Evolutionary conservation across 2,329 filamentous ascomycete species (phyloP), one percentile per base, ranked within the genome.

Genomic region (Huntiella bhutanensis): DNA sequence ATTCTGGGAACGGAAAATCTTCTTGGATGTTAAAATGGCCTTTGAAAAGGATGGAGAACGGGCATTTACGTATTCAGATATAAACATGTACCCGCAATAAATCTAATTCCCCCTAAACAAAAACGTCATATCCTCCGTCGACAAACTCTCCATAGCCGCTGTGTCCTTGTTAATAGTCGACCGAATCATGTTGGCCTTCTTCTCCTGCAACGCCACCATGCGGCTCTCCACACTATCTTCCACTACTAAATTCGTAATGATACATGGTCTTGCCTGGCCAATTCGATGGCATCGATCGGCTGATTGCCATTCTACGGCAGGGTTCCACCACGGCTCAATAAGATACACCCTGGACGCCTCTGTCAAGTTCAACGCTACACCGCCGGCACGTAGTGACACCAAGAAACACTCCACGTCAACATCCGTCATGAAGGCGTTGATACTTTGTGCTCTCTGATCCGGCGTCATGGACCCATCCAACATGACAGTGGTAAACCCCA

Each of bases 241-340:
- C 51, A 98, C 95, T 58, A 86, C 92, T 8, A 98, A 74, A 22
- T 91, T 78, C 1, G 87, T 96, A 55, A 98, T 93, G 33, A 84
- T 84, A 59, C 91, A 96, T 22, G 88, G 88, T 5, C 91, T 81
- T 41, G 79, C 83, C 65, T 98, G 91, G 32, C 91, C 91, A 54
- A 96, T 98, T 47, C 91, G 86, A 63, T 96, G 91, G 57, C 82
- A 86, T 53, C 83, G 75, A 60, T 98, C 91, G 2, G 91, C 91
- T 51, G 82, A 91, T 63, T 98, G 91, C 91, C 91, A 98, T 64
- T 98, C 91, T 0, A 88, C 88, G n/a, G 87, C 87, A n/a, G 91
- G 91, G 55, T 96, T 96, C 91, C 91, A 98, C 91, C 91, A 96
- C 69, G 91, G 91, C 56, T 98, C 91, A 49, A 96, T 78, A 51